A percentile compares a stretch with the other conserved stretches of the same genome.
Evolutionary conservation across 2,329 filamentous ascomycete species (phyloP).

Genomic region (Rhynchosporium secalis): DNA sequence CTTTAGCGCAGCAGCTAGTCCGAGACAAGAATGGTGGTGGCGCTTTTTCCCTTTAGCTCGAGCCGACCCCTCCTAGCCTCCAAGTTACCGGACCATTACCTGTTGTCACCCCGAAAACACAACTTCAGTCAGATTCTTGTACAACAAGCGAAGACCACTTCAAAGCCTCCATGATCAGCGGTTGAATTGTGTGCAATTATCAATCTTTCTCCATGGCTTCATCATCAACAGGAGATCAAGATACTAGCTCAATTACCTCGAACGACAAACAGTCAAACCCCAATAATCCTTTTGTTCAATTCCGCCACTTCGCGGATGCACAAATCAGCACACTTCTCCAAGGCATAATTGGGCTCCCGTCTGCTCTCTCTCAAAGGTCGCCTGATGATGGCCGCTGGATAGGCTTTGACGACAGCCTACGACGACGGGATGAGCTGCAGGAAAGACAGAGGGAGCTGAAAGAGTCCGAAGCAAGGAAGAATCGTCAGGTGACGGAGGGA

Average conservation of each 20-base stretch:
- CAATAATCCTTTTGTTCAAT: constrained; percentile 39
- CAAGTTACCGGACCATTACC: background rate
- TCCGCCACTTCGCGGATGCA: constrained; percentile 36
- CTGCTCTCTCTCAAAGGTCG: constrained; percentile 33
- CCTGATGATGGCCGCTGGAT: constrained; percentile 31
- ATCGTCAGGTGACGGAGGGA: constrained; percentile 1
- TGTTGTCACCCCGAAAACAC: background rate
- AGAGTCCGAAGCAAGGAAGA: constrained; percentile 26
- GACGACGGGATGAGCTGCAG: constrained; percentile 34
- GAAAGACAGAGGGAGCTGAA: constrained; percentile 29
- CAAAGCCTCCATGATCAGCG: background rate
- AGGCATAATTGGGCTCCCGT: constrained; percentile 39
- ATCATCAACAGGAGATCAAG: constrained; percentile 27
- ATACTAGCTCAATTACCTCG: background rate
- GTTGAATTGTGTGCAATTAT: background rate
- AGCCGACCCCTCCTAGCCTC: background rate
- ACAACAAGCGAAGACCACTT: background rate
- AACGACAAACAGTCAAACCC: constrained; percentile 23
- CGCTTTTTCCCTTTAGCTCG: background rate
- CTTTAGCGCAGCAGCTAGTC: background rate
- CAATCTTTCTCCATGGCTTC: constrained; percentile 28
- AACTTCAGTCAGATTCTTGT: background rate
- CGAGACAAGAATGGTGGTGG: background rate
- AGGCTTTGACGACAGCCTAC: constrained; percentile 35
- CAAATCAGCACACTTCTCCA: constrained; percentile 39